These are phyloP conservation scores for Emiliania huxleyi DNA, from an alignment of 78 protist species.

Conservation along the genomic window DNA sequence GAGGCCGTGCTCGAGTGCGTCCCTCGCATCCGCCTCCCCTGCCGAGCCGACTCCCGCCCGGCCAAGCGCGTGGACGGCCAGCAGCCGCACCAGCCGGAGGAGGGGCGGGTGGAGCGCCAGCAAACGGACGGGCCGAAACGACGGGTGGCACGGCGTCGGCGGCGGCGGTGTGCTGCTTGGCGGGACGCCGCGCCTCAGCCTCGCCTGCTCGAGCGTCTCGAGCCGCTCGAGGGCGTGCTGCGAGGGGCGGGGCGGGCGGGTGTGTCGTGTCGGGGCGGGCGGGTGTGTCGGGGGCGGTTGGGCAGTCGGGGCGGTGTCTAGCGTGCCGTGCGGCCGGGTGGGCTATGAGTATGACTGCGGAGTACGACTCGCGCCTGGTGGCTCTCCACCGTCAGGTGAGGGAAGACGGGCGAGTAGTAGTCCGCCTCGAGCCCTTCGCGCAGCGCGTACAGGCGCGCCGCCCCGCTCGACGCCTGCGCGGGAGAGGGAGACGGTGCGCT, in stretches of 20 bases:
- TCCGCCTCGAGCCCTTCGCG: neutral
- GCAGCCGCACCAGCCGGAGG: neutral
- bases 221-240: neutral
- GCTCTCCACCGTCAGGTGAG: neutral
- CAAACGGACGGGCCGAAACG: neutral
- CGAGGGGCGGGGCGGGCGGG: no score
- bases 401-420: neutral
- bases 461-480: neutral
- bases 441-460: neutral
- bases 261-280: no score
- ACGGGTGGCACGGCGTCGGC: neutral
- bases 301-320: no score
- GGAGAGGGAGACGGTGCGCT: no score
- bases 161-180: neutral
- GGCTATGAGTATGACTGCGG: no score
- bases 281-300: no score
- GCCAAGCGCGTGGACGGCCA: neutral
- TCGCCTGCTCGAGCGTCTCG: neutral
- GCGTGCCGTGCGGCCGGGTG: no score
- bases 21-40: neutral
- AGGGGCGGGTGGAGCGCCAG: neutral
- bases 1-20: neutral
- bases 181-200: neutral
- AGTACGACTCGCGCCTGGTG: no score
- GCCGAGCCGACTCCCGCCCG: neutral